Evolutionary conservation across 768 basidiomycete genomes (phyloP), one percentile per base, ranked within the genome.

Genomic region (Hericium coralloides): DNA sequence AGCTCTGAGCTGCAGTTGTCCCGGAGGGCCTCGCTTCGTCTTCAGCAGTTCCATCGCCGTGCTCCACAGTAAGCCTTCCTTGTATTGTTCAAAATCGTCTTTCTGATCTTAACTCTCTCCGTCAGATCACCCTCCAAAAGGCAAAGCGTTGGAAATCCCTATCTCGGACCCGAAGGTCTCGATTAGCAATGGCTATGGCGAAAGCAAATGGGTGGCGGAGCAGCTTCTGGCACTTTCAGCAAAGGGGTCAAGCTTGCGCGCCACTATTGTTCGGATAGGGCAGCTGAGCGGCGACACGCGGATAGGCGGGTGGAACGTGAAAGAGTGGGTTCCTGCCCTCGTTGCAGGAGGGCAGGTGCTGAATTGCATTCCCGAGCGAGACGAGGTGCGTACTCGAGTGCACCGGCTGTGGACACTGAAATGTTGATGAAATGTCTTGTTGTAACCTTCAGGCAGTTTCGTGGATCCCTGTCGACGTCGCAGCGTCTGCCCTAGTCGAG

Each of bases 201-300:
- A 59, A 31, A 56, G 54, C 53, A 66, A 66, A 55, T 65, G 60
- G 60, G 61, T 65, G 2, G 63, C 58, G 9, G 65, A 66, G 53
- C 50, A 53, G 8, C 57, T 66, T 12, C 52, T 66, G 15, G n/a
- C 31, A 31, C 31, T 17, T 43, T 7, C 41, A 2, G 18, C 41
- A 15, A 43, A 36, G 23, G 17, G 15, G 5, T 14, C 20, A 18
- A 60, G 58, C 6, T 38, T 60, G 45, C 53, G 55, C 17, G 59
- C 63, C 7, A 54, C 23, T 12, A 54, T 54, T n/a, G 39, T 54
- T 12, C 39, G 53, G 2, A 59, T 64, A 12, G 65, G 65, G 43
- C 65, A 66, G 52, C 23, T 51, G 2, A 4, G 18, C 39, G 39
- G 39, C 5, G 39, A 18, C 39, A 41, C 39, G 4, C 15, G 15